Evolutionary conservation across 768 basidiomycete genomes (phyloP), one percentile per base, ranked within the genome.

Genomic region (Fomitopsis pulvina): DNA sequence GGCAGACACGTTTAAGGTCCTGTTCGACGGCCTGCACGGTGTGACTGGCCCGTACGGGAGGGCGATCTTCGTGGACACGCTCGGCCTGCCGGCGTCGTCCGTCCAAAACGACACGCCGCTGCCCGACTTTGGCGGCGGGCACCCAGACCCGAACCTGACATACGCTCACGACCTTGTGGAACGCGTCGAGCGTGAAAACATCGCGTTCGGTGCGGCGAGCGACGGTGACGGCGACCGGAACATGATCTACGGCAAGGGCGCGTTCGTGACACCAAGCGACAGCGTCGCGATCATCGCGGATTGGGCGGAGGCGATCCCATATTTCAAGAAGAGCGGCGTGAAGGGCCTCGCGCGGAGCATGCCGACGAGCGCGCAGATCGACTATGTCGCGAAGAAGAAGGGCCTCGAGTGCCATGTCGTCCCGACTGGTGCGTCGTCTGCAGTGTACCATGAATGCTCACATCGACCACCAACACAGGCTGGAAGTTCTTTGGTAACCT

Each of bases 401-500:
- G 87, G 88, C 11, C 67, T 96, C 38, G 90, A 95, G 65, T 84
- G 80, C 63, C 96, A 95, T 60, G 96, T 97, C 66, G 95, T 98
- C 18, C 96, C 96, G 3, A 99, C 96, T 20, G 93, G 92, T 86
- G 52, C 56, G 79, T 2, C 2, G 16, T 20, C 40, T 46, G 25
- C 47, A 24, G 30, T 24, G 20, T 8, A 45, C 37, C 4, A 21
- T 43, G 20, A 27, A 38, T 52, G 18, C 28, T 28, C 37, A 26
- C 10, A 4, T 5, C 10, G 12, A 16, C 32, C 20, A 21, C 32
- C 54, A 20, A 54, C 39, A 14, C 56, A 93, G 94, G 95, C 55
- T 97, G 93, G 93, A 99, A 99, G 70, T 99, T 99, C 80, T 99
- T 99, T 64, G 96, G 96, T 41, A 99, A 98, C 71, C 75, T 99